A percentile compares a stretch with the other conserved stretches of the same genome.
Evolutionary conservation across 2,329 filamentous ascomycete genomes (phyloP).

Genomic region (Scedosporium apiospermum): DNA sequence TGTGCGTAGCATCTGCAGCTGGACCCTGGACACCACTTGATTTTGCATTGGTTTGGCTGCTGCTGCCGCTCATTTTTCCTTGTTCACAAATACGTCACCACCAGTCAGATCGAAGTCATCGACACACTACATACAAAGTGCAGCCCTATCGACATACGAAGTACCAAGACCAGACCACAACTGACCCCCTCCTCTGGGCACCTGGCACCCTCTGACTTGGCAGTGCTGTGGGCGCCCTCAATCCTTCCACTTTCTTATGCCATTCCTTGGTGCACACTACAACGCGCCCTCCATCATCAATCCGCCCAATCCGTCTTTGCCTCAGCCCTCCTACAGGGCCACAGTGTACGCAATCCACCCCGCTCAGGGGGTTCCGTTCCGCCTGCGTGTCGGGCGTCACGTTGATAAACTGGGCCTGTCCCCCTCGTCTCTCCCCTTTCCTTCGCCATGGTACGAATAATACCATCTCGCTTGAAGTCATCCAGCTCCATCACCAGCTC

Average conservation of each 20-base stretch:
- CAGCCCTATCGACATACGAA: too few relatives aligned
- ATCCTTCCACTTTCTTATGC: too few relatives aligned
- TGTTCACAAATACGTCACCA: background rate
- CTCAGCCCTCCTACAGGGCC: background rate
- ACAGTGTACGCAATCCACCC: background rate
- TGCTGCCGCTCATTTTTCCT: background rate
- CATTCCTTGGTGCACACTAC: background rate
- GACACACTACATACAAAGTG: too few relatives aligned
- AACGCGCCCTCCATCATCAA: background rate
- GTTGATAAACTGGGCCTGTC: background rate
- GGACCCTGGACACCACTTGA: background rate
- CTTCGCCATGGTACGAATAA: conserved; percentile 44
- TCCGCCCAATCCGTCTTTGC: background rate
- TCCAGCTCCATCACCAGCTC: conserved; percentile 19
- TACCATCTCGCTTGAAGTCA: conserved; percentile 41
- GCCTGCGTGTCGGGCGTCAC: background rate
- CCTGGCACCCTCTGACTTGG: background rate
- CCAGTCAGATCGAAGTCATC: background rate
- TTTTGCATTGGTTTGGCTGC: background rate
- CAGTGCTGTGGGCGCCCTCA: background rate
- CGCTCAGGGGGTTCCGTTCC: background rate
- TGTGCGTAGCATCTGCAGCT: background rate
- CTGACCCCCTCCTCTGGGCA: background rate
- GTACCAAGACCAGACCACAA: too few relatives aligned
- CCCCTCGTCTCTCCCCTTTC: conserved; percentile 9